Evolutionary conservation across 164 flowering plant species (phyloP).

Genomic region (Magnolia sinica): DNA sequence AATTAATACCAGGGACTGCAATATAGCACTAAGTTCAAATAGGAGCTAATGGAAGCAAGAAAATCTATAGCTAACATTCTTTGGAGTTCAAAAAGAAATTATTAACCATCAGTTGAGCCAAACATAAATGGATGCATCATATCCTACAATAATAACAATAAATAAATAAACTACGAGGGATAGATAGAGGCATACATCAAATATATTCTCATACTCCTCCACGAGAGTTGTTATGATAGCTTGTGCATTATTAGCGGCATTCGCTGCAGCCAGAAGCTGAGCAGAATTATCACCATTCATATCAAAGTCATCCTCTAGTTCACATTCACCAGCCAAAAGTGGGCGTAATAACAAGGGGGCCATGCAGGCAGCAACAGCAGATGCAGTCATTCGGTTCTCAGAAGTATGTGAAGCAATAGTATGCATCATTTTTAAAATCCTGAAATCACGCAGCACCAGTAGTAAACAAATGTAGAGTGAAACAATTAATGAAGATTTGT

Average conservation of each 20-base stretch:
- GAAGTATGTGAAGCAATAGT: conserved; percentile 70
- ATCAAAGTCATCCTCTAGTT: conserved; percentile 86
- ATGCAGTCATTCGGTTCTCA: conserved; percentile 89
- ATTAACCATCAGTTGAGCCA: not conserved
- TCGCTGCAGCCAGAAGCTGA: conserved; percentile 99
- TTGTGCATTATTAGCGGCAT: conserved; percentile 98
- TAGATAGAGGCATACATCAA: conserved; percentile 60
- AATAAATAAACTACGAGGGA: not conserved
- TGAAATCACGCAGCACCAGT: conserved; percentile 18
- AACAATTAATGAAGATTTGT: not conserved
- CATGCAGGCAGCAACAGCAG: conserved; percentile 99
- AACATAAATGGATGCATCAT: not conserved
- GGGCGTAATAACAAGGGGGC: conserved; percentile 95
- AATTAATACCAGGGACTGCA: not conserved
- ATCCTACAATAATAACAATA: not conserved
- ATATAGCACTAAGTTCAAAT: not conserved
- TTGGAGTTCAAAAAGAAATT: not conserved
- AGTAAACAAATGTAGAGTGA: not conserved
- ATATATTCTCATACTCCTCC: conserved; percentile 90
- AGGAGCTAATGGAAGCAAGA: not conserved
- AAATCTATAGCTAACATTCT: not conserved
- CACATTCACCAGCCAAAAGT: conserved; percentile 96
- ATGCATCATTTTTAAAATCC: conserved; percentile 97
- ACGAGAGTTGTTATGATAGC: conserved; percentile 78
- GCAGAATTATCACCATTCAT: conserved; percentile 77